Percentiles rank a stretch among this genome's conserved stretches.
Conservation (phyloP, 1,139 yeast species). For the Pichia sp. region DNA sequence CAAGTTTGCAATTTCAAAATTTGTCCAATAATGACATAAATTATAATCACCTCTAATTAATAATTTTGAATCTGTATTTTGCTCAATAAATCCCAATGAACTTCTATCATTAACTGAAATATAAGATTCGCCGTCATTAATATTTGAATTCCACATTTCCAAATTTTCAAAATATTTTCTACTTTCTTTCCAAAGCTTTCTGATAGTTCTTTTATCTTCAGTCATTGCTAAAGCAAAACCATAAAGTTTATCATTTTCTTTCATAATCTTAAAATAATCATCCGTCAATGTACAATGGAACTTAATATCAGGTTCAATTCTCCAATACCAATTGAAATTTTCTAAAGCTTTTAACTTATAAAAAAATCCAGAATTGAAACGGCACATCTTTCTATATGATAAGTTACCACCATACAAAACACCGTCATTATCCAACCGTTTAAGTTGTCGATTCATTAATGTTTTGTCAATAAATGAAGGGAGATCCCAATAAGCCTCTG, state of each 20-base stretch:
- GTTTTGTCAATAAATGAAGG: slow-evolving; percentile 57
- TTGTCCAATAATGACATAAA: slow-evolving; percentile 88
- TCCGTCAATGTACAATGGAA: slow-evolving; percentile 60
- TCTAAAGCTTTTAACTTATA: slow-evolving; percentile 53
- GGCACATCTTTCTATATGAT: slow-evolving; percentile 69
- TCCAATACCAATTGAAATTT: slow-evolving; percentile 67
- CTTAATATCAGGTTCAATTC: slow-evolving; percentile 65
- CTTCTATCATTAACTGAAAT: slow-evolving; percentile 6
- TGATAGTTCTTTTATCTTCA: slow-evolving; percentile 48
- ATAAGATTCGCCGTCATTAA: slow-evolving; percentile 30
- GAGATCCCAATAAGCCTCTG: slow-evolving; percentile 43
- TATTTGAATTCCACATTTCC: slow-evolving; percentile 23
- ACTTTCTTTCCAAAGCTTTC: slow-evolving; percentile 57
- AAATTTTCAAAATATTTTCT: slow-evolving; percentile 40
- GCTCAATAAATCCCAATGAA: slow-evolving; percentile 63
- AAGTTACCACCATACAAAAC: slow-evolving; percentile 58
- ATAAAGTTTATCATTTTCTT: slow-evolving; percentile 51
- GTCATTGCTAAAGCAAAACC: slow-evolving; percentile 61
- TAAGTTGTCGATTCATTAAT: slow-evolving; percentile 48
- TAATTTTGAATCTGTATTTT: slow-evolving; percentile 17
- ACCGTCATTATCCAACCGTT: slow-evolving; percentile 35
- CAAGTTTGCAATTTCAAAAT: slow-evolving; percentile 77
- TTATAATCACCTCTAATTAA: slow-evolving; percentile 55
- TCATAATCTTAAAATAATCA: slow-evolving; percentile 63
- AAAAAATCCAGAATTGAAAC: slow-evolving; percentile 69